Evolutionary conservation across 225 moss, liverwort and hornwort genomes (phyloP), one percentile per base, ranked within the genome.

Genomic region (Asterella californica): DNA sequence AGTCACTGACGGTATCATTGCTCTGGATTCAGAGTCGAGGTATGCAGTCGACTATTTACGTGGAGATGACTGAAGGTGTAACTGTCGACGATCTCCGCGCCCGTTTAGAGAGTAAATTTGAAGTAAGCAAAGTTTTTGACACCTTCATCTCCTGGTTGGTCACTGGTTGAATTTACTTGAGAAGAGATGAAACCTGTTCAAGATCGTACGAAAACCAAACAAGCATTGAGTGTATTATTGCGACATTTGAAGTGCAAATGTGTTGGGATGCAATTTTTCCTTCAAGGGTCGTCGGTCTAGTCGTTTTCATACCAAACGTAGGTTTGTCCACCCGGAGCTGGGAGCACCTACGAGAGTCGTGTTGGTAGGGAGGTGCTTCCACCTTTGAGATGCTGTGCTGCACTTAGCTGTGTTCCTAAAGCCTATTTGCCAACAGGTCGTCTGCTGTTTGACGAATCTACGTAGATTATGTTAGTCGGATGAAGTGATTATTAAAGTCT

Each of bases 11-110:
- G n/a, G n/a, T n/a, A 53, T 29, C 52, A 8, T 77, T 70, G n/a
- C 61, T 6, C 17, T 62, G 34, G 50, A 2, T 22, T 48, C 82
- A 91, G 91, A 94, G 90, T 79, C 90, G 94, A 82, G 94, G 94
- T 80, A 94, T 94, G 94, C 71, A 92, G 87, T 85, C 92, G 8
- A 94, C 94, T 27, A 92, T 88, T 74, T 94, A 91, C 74, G 90
- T 94, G 76, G 86, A 92, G 79, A 87, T 92, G 85, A 84, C 91
- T 81, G 72, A 86, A 74, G 91, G 88, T 32, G 89, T 85, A 30
- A 86, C 88, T 38, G 81, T 81, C 33, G 86, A 88, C 48, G 90
- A 94, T 76, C 80, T 94, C 63, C 89, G 87, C 12, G 75, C 84
- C 53, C 90, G 89, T 47, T 82, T 94, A 19, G 70, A 55, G 68